Conservation (phyloP, 2,329 filamentous ascomycete species). For the Cladobotryum mycophilum region DNA sequence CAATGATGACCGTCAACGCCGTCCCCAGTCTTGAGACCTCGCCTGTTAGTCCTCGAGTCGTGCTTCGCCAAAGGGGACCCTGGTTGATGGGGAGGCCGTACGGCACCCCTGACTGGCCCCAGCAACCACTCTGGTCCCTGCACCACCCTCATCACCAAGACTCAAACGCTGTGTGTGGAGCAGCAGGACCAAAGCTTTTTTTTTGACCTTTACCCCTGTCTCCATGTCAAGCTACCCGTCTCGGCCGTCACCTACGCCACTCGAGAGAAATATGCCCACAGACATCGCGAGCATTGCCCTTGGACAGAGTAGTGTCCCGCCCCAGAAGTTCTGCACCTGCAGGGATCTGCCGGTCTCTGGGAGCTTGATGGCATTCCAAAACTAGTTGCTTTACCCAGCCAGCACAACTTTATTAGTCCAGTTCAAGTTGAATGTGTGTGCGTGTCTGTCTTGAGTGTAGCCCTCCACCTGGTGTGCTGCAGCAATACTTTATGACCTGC, state of each 20-base stretch:
- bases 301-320: not conserved
- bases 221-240: conserved; percentile 6
- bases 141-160: conserved; percentile 5
- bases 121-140: conserved; percentile 7
- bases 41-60: conserved; percentile 3
- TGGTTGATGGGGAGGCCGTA: conserved; percentile 2
- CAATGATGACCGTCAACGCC: not conserved
- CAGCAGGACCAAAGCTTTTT: conserved; percentile 4
- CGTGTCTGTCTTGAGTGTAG: conserved; percentile 6
- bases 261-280: conserved; percentile 1
- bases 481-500: conserved; percentile 24
- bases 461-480: conserved; percentile 15
- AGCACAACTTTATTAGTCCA: not conserved
- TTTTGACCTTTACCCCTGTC: not conserved
- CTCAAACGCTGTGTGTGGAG: no score
- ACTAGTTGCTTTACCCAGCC: conserved; percentile 4
- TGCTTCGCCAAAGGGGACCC: conserved; percentile 3
- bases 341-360: conserved; percentile 11
- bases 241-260: not conserved
- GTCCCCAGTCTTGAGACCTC: not conserved
- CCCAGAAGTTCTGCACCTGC: conserved; percentile 8
- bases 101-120: conserved; percentile 2
- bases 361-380: conserved; percentile 8
- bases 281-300: not conserved
- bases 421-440: no score